Evolutionary conservation across 495 filamentous ascomycete genomes (phyloP), one percentile per base, ranked within the genome.

Genomic region (Aspergillus diversus): DNA sequence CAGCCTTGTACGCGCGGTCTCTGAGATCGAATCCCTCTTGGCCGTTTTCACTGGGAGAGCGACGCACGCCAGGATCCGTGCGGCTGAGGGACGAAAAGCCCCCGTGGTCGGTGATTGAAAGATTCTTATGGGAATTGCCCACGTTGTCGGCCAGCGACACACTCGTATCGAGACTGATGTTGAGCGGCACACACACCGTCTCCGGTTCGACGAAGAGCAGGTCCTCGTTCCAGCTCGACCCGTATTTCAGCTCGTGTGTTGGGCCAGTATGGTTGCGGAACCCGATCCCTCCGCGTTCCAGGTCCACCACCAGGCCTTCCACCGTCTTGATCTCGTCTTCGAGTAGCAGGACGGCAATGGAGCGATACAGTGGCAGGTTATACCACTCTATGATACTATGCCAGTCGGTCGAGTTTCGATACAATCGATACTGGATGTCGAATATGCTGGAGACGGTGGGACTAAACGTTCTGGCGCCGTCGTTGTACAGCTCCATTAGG

Each of bases 251-350:
- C 6, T 42, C 21, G 0, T 33, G 57, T 1, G 50, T 33, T 3
- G 81, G 81, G 0, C 71, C 49, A 1, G 77, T 80, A 55, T 84
- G 81, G 63, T 82, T 82, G 35, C 81, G 70, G 48, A 82, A 80
- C 1, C 78, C 79, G 12, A 82, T 64, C 2, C 76, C 74, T 3
- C 79, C 81, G 16, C 61, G 63, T 15, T 62, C 55, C 3, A 70
- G 74, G 57, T 84, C 77, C 1, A 81, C 74, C 8, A 82, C 33
- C 5, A 84, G 66, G 7, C 80, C 81, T 37, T 82, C 79, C 5
- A 82, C 67, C 5, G 69, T 42, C 39, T 72, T 53, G 48, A 69
- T 48, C 2, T 42, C 51, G 33, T 80, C 63, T 4, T 75, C 66
- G 9, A 79, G 54, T 11, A 79, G 62, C 6, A 79, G 59, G 4